These are phyloP conservation scores for Ballota nigra DNA, from an alignment of 257 asterid species.

Conservation along the genomic window DNA sequence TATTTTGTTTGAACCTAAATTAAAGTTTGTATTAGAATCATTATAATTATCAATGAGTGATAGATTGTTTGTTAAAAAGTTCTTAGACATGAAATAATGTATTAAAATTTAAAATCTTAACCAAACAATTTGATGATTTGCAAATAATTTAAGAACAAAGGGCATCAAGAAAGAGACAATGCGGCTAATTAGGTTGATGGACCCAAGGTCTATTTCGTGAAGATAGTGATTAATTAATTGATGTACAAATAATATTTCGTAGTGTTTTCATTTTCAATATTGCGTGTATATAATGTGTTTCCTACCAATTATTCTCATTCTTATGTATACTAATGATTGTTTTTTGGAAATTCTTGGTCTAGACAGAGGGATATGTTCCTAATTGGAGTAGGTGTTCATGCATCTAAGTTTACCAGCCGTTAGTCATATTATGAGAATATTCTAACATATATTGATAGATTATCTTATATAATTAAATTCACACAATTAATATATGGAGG, in stretches of 20 bases:
- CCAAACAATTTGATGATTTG: not conserved
- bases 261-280: constrained; percentile 15
- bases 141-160: not conserved
- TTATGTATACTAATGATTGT: constrained; percentile 30
- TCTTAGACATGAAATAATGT: not conserved
- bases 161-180: constrained; percentile 1
- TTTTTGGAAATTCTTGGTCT: not conserved
- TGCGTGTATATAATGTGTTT: constrained; percentile 29
- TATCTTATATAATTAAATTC: not conserved
- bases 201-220: constrained; percentile 33
- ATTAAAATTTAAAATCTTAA: not conserved
- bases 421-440: not conserved
- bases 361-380: constrained; percentile 19
- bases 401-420: not conserved
- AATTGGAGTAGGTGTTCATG: constrained; percentile 26
- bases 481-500: not conserved
- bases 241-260: constrained; percentile 6
- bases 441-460: not conserved
- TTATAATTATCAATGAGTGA: not conserved
- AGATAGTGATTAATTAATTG: constrained; percentile 23
- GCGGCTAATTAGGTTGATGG: constrained; percentile 28
- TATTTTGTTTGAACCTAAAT: not conserved
- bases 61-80: not conserved
- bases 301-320: constrained; percentile 41
- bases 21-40: not conserved